These are phyloP conservation scores for Kluyveromyces sp. DNA, from an alignment of 1,139 yeast genomes.

Conservation along the genomic window DNA sequence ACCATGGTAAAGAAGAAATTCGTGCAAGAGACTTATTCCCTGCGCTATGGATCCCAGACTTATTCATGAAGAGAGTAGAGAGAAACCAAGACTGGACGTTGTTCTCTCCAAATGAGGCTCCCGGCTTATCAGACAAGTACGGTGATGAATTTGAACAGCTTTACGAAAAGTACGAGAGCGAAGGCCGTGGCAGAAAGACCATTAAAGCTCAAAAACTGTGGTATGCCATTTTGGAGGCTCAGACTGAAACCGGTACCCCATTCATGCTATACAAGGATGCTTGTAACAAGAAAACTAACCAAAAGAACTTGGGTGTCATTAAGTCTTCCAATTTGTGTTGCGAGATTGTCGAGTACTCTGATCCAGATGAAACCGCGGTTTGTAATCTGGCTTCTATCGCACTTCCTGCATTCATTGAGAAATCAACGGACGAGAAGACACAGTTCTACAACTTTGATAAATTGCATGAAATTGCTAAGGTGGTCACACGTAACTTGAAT, in stretches of 20 bases:
- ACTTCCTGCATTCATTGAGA: constrained; percentile 45
- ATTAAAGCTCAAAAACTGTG: constrained; percentile 83
- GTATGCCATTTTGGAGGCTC: constrained; percentile 82
- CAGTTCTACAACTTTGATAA: constrained; percentile 61
- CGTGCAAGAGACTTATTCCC: constrained; percentile 86
- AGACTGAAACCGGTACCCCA: constrained; percentile 90
- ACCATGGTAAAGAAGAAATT: constrained; percentile 86
- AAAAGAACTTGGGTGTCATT: constrained; percentile 79
- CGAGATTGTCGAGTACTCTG: constrained; percentile 82
- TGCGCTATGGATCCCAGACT: constrained; percentile 88
- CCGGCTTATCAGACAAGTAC: constrained; percentile 70
- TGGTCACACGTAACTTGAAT: constrained; percentile 67
- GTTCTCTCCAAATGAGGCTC: constrained; percentile 84
- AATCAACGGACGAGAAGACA: constrained; percentile 41
- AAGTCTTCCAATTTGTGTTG: constrained; percentile 87
- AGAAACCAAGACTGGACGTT: constrained; percentile 73
- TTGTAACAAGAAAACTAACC: constrained; percentile 76
- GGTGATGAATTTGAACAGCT: constrained; percentile 74
- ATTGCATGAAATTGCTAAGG: constrained; percentile 67
- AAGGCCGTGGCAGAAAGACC: constrained; percentile 63
- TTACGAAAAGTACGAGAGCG: constrained; percentile 64
- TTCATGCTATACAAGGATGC: constrained; percentile 88
- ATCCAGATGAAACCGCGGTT: constrained; percentile 85
- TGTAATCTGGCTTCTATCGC: constrained; percentile 87
- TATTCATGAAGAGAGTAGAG: constrained; percentile 85